Evolutionary conservation across 306 rosid species (phyloP).

Genomic region (Vicia villosa): DNA sequence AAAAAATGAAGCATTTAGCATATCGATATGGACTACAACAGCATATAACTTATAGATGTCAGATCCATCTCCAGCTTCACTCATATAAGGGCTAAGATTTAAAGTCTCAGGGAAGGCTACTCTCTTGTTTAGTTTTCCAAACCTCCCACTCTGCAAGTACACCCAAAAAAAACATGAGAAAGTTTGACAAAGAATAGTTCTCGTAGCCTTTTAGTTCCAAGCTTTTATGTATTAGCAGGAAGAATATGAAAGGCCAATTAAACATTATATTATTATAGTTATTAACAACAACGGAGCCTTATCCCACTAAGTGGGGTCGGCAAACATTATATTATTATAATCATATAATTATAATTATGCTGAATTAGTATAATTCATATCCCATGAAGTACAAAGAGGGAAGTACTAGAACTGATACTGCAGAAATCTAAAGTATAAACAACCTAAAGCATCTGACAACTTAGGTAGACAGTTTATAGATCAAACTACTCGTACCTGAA

Average conservation of each 20-base stretch:
- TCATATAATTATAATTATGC: constrained; percentile 8
- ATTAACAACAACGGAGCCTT: too few relatives aligned
- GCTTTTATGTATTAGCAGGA: constrained; percentile 2
- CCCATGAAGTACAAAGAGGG: constrained; percentile 1
- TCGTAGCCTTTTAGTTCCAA: constrained; percentile 7
- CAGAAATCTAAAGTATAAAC: background rate
- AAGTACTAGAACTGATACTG: constrained; percentile 13
- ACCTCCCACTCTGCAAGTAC: constrained; percentile 79
- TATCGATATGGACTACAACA: constrained; percentile 91
- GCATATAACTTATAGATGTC: constrained; percentile 83
- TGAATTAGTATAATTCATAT: constrained; percentile 11
- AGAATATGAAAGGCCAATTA: background rate
- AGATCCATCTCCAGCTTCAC: constrained; percentile 71
- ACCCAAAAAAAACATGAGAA: constrained; percentile 20
- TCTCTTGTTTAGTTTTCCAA: constrained; percentile 94
- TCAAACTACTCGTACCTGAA: constrained; percentile 69
- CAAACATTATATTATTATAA: background rate
- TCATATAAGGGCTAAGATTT: constrained; percentile 85
- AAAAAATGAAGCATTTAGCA: constrained; percentile 95
- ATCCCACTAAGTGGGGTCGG: too few relatives aligned
- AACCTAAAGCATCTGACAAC: constrained; percentile 31
- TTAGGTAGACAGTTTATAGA: constrained; percentile 18
- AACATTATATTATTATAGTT: too few relatives aligned
- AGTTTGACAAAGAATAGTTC: constrained; percentile 6
- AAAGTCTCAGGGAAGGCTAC: constrained; percentile 85